Evolutionary conservation across 2,329 filamentous ascomycete genomes (phyloP).

Genomic region (Calonectria hongkongensis): DNA sequence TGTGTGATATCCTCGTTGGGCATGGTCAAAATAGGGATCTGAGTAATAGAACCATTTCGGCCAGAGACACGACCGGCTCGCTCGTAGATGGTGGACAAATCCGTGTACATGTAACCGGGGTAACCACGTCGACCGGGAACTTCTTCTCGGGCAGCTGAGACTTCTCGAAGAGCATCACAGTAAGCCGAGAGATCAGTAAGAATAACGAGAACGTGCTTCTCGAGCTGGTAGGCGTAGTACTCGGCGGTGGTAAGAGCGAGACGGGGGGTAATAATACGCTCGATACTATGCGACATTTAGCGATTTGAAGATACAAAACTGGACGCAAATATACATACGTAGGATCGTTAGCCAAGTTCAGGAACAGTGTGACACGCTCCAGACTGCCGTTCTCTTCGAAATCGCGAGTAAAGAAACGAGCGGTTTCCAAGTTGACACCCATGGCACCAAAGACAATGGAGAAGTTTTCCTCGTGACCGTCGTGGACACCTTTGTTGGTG

Average conservation of each 20-base stretch:
- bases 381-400: slow-evolving; percentile 99
- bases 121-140: slow-evolving; percentile 99
- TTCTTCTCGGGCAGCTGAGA: slow-evolving; percentile 98
- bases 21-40: slow-evolving; percentile 99
- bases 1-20: slow-evolving; percentile 99
- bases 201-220: slow-evolving; percentile 99
- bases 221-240: slow-evolving; percentile 99
- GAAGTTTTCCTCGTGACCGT: slow-evolving; percentile 99
- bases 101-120: slow-evolving; percentile 99
- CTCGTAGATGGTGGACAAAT: slow-evolving; percentile 99
- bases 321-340: slow-evolving; percentile 79
- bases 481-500: slow-evolving; percentile 95
- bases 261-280: slow-evolving; percentile 99
- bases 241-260: slow-evolving; percentile 98
- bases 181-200: slow-evolving; percentile 98
- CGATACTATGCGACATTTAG: slow-evolving; percentile 79
- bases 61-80: slow-evolving; percentile 97
- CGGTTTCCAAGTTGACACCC: slow-evolving; percentile 99
- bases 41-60: slow-evolving; percentile 98
- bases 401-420: slow-evolving; percentile 97
- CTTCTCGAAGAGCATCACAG: slow-evolving; percentile 98
- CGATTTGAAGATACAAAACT: not conserved
- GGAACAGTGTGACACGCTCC: slow-evolving; percentile 97
- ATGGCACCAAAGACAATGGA: slow-evolving; percentile 99
- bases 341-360: slow-evolving; percentile 99